Evolutionary conservation across 176 grass and related monocot genomes (phyloP), one percentile per base, ranked within the genome.

Genomic region (Avena insularis): DNA sequence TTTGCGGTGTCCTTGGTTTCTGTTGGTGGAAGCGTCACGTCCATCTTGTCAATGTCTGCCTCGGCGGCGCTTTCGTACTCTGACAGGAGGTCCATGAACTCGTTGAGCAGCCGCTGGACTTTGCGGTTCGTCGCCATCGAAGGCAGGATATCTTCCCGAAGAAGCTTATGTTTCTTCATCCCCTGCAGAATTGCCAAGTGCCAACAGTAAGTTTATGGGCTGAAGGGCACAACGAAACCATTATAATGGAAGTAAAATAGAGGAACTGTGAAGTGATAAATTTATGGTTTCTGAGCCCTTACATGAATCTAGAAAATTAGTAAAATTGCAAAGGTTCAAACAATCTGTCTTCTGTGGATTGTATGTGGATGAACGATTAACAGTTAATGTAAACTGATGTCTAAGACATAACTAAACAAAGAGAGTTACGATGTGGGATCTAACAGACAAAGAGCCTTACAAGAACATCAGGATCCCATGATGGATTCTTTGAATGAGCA

Each of bases 121-220:
- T 99, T 99, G 58, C 94, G 82, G 78, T 99, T 99, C 1, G 90
- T 91, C 20, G 97, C 97, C 92, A 99, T 93, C 3, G 92, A 93
- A 20, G 94, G 97, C 82, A 99, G 89, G 55, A 99, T 89, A 53
- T 91, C 92, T 90, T 99, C 97, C 87, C 83, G 90, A 3, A 99
- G 90, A 61, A 99, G 86, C 53, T 91, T 93, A 29, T 94, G 94
- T 47, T 99, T 99, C 85, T 96, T 91, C 87, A 99, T 94, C 79
- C 97, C 97, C 97, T 99, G 89, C 17, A 89, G 15, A 67, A 51
- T 81, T 53, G n/a, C 9, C 56, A 80, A 71, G 7, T 60, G n/a
- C 9, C 55, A 80, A 70, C 16, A 6, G 9, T 19, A 71, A 82
- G 35, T 53, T 64, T 58, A 71, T 16, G 27, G 12, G 23, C 4